Conservation (phyloP, 2,329 filamentous ascomycete genomes). For the Rugonectria rugulosa region DNA sequence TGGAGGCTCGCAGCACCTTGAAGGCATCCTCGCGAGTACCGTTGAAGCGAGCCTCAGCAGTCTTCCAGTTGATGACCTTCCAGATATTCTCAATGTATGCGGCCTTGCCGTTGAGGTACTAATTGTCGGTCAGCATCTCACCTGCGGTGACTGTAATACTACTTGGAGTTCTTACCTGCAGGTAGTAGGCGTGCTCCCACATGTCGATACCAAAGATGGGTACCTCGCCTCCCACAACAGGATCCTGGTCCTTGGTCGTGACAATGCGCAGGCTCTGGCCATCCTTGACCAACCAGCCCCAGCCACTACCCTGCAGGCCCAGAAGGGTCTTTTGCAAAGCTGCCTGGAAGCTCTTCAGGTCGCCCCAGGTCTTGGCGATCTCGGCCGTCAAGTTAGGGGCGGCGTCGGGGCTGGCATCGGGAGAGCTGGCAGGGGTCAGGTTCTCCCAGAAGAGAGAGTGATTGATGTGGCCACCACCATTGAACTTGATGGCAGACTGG, state of each 20-base stretch:
- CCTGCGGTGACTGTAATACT: not conserved
- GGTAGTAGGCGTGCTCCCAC: constrained; percentile 94
- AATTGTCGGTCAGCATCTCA: constrained; percentile 32
- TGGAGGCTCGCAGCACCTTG: constrained; percentile 52
- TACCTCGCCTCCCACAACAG: constrained; percentile 68
- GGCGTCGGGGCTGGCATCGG: constrained; percentile 62
- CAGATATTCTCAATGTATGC: constrained; percentile 80
- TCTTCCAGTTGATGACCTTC: constrained; percentile 82
- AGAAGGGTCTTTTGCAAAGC: constrained; percentile 72
- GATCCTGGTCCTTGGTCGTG: constrained; percentile 88
- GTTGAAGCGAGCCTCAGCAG: constrained; percentile 67
- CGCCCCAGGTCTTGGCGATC: constrained; percentile 73
- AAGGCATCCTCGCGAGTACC: constrained; percentile 57
- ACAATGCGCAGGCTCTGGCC: constrained; percentile 70
- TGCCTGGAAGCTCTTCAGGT: constrained; percentile 69
- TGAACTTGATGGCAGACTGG: constrained; percentile 81
- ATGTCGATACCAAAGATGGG: constrained; percentile 84
- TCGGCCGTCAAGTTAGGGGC: constrained; percentile 67
- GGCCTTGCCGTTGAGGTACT: constrained; percentile 80
- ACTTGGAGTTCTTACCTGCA: constrained; percentile 63
- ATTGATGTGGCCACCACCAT: constrained; percentile 92
- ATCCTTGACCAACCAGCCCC: constrained; percentile 84
- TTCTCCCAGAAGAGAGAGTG: constrained; percentile 94
- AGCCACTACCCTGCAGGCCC: constrained; percentile 82
- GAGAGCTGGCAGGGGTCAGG: constrained; percentile 67